phyloP scores from a whole-genome alignment of 345 rosid genomes.

The Gossypium rotundifolium region DNA sequence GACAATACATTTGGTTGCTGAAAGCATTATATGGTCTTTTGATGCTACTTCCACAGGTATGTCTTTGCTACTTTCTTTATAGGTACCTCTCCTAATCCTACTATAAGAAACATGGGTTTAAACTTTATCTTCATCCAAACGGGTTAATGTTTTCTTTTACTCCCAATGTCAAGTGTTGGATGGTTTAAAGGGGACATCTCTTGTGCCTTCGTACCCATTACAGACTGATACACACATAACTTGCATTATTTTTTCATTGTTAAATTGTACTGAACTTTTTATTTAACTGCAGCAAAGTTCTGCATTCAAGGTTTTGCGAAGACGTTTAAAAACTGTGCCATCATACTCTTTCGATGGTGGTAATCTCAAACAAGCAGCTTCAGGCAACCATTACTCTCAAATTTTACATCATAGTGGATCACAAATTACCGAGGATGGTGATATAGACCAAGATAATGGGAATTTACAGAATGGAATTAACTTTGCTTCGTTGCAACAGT shows the following conservation, averaged over 20 bases:
- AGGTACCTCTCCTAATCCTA: neutral
- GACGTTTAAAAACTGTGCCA: conserved; percentile 86
- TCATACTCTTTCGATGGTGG: conserved; percentile 64
- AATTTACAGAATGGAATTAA: conserved; percentile 68
- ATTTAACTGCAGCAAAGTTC: conserved; percentile 74
- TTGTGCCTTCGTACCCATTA: neutral
- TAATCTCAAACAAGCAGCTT: conserved; percentile 57
- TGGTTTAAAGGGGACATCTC: neutral
- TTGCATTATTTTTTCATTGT: neutral
- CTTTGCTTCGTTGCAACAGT: conserved; percentile 66
- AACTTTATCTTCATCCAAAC: neutral
- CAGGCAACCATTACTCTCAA: conserved; percentile 65
- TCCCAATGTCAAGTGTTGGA: neutral
- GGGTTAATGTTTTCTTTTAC: neutral
- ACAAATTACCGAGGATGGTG: conserved; percentile 56
- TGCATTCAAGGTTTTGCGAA: conserved; percentile 82
- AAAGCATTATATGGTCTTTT: conserved; percentile 93
- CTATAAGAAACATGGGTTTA: neutral
- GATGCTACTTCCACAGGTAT: conserved; percentile 98
- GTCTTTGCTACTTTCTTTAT: neutral
- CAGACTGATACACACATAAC: neutral
- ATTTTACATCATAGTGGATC: conserved; percentile 43
- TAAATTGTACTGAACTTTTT: neutral
- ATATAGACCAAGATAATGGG: conserved; percentile 42
- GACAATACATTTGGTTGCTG: conserved; percentile 76